A percentile compares a stretch with the other conserved stretches of the same genome.
Evolutionary conservation across 108 stramenopile species (phyloP).

Genomic region (Aurantiochytrium sp.): DNA sequence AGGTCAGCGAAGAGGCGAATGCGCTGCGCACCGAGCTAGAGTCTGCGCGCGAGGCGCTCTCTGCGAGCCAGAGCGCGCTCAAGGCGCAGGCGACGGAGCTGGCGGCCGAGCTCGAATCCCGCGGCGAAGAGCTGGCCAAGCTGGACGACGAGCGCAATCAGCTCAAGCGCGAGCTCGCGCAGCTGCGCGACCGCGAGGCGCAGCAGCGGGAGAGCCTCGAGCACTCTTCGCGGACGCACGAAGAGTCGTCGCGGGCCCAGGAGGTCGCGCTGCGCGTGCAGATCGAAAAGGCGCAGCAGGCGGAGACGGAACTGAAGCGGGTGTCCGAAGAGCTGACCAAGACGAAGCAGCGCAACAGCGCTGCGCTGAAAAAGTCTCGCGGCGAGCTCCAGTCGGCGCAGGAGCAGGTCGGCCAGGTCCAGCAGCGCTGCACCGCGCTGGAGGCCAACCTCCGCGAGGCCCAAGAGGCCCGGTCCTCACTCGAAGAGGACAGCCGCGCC

Average conservation of each 20-base stretch:
- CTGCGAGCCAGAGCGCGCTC: background rate
- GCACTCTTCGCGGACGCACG: background rate
- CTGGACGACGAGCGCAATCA: background rate
- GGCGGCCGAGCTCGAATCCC: background rate
- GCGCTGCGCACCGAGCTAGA: background rate
- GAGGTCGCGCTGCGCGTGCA: background rate
- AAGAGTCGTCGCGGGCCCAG: background rate
- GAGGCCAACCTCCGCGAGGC: background rate
- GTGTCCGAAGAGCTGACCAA: background rate
- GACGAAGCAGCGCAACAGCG: background rate
- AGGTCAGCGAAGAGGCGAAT: background rate
- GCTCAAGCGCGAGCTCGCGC: background rate
- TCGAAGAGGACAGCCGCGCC: background rate
- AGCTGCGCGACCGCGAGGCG: background rate
- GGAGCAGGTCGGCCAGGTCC: background rate
- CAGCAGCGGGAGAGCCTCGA: background rate
- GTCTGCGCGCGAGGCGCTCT: background rate
- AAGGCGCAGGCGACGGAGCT: background rate
- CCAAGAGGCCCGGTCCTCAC: background rate
- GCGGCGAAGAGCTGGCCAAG: background rate
- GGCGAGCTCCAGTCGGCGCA: background rate
- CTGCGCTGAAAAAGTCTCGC: background rate
- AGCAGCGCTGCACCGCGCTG: background rate
- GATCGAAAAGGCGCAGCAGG: conserved; percentile 9
- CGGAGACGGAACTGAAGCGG: background rate